phyloP scores from a whole-genome alignment of 1,139 yeast genomes.

The Pichia sp. region DNA sequence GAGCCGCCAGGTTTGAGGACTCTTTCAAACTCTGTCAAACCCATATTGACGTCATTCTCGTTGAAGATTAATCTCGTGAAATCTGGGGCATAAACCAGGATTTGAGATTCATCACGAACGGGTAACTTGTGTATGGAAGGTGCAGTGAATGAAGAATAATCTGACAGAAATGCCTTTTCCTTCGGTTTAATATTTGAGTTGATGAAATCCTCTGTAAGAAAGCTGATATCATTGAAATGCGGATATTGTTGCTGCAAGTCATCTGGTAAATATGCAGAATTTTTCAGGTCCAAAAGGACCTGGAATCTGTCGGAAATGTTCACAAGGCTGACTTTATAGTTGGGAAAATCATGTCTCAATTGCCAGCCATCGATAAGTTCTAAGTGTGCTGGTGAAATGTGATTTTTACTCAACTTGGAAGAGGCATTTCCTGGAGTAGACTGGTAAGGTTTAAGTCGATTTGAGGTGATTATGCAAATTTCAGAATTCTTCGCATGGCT shows the following conservation, averaged over 20 bases:
- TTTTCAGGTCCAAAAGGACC: slow-evolving; percentile 23
- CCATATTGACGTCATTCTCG: slow-evolving; percentile 17
- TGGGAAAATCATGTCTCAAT: slow-evolving; percentile 28
- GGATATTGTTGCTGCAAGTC: slow-evolving; percentile 21
- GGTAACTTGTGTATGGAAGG: slow-evolving; percentile 26
- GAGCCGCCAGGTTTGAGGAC: slow-evolving; percentile 29
- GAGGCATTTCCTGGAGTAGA: slow-evolving; percentile 10
- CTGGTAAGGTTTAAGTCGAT: slow-evolving; percentile 23
- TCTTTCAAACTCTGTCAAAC: slow-evolving; percentile 28
- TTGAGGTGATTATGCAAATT: slow-evolving; percentile 26
- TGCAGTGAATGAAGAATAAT: slow-evolving; percentile 31
- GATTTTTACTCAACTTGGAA: slow-evolving; percentile 19
- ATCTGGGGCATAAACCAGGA: slow-evolving; percentile 27
- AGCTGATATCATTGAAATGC: slow-evolving; percentile 18
- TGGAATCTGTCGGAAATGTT: slow-evolving; percentile 24
- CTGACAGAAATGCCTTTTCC: slow-evolving; percentile 23
- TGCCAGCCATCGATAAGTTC: slow-evolving; percentile 33
- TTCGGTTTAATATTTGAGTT: slow-evolving; percentile 20
- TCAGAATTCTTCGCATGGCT: slow-evolving; percentile 18
- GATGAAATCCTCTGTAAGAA: slow-evolving; percentile 22
- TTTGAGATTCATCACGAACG: slow-evolving; percentile 25
- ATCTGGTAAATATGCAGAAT: slow-evolving; percentile 23
- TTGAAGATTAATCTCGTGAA: slow-evolving; percentile 19
- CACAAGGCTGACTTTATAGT: slow-evolving; percentile 26
- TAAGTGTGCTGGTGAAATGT: slow-evolving; percentile 25